Evolutionary conservation across 1,284 basidiomycete genomes (phyloP), one percentile per base, ranked within the genome.

Genomic region (Mrakiaceae sp.): DNA sequence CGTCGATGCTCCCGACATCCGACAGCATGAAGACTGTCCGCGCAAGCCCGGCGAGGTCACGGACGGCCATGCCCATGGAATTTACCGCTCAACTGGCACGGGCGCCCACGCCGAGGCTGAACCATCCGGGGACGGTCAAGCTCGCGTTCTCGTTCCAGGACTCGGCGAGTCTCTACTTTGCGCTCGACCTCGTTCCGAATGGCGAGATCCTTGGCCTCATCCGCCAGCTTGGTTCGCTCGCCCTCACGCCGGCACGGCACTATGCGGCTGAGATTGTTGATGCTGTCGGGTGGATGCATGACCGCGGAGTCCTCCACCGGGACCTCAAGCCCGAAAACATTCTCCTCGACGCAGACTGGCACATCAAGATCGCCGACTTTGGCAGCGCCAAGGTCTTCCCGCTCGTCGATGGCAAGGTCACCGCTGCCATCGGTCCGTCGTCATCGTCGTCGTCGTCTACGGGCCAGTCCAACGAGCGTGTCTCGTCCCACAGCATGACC

Each of bases 361-460:
- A 91, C 60, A 84, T 97, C 75, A 97, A 95, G 76, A 84, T 99
- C 27, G 91, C 94, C 43, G 96, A 99, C 76, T 98, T 98, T 77
- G 96, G 96, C 9, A 96, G 92, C 16, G 93, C 91, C 47, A 95
- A 95, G 78, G 81, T 95, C 69, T 78, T 93, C 58, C 58, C 66
- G 5, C n/a, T 61, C 54, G 58, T 63, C 48, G 54, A 53, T 10
- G 64, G 64, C 27, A 62, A 66, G 50, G 52, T 66, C 49, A 51
- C 27, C 27, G 27, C 27, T 27, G 27, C 27, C 27, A 27, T 27
- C 27, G 27, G 27, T 27, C 27, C 27, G 27, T 27, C 27, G 27
- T 27, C 27, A 27, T 27, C 27, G 27, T 27, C 27, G 27, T 27
- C 27, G 27, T 27, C 27, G 27, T 27, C 27, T 27, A 27, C 27